A percentile compares a stretch with the other conserved stretches of the same genome.
These are phyloP conservation scores for Neltuma alba DNA, from an alignment of 306 rosid species.

Conservation along the genomic window DNA sequence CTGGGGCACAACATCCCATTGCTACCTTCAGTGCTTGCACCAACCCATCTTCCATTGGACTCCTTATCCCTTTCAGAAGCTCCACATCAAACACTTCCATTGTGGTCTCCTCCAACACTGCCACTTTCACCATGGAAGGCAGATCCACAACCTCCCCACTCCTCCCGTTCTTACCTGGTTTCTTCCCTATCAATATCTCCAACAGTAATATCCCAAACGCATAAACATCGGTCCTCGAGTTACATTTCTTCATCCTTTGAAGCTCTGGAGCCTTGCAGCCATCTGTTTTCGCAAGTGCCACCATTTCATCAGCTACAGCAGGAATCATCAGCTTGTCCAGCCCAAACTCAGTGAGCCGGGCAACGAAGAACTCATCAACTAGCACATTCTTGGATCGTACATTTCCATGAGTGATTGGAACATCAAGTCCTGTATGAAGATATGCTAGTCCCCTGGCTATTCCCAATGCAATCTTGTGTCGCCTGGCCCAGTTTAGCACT, in stretches of 20 bases:
- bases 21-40: slow-evolving; percentile 91
- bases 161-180: slow-evolving; percentile 87
- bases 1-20: slow-evolving; percentile 99
- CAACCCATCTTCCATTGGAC: slow-evolving; percentile 97
- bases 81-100: slow-evolving; percentile 96
- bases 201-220: slow-evolving; percentile 86
- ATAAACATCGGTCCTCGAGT: slow-evolving; percentile 83
- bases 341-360: slow-evolving; percentile 79
- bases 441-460: slow-evolving; percentile 89
- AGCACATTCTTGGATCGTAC: slow-evolving; percentile 91
- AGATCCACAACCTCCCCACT: slow-evolving; percentile 71
- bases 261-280: slow-evolving; percentile 98
- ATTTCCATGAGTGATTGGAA: slow-evolving; percentile 86
- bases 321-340: slow-evolving; percentile 93
- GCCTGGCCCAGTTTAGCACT: slow-evolving; percentile 94
- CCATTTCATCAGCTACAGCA: slow-evolving; percentile 86
- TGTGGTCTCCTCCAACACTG: slow-evolving; percentile 93
- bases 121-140: slow-evolving; percentile 93
- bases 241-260: slow-evolving; percentile 95
- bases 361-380: slow-evolving; percentile 82
- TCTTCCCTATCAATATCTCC: slow-evolving; percentile 91
- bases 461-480: slow-evolving; percentile 90
- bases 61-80: slow-evolving; percentile 84
- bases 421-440: slow-evolving; percentile 88
- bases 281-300: slow-evolving; percentile 72